Evolutionary conservation across 768 basidiomycete genomes (phyloP), one percentile per base, ranked within the genome.

Genomic region (Dioszegia aurantiaca): DNA sequence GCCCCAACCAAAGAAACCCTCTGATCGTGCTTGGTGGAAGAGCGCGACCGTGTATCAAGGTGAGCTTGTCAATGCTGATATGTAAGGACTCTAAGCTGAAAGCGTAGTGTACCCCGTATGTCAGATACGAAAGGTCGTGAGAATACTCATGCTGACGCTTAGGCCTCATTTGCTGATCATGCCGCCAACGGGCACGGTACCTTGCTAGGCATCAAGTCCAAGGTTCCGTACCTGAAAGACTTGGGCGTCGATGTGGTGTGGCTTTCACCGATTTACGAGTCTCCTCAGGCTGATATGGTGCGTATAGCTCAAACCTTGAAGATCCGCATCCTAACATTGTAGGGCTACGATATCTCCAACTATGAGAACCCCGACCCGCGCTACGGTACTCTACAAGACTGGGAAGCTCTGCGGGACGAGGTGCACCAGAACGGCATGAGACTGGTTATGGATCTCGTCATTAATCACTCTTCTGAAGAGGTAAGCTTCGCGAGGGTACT

Each of bases 371-470:
- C 66, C n/a, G 59, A 69, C 45, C 52, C 30, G 2, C 45, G 56
- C 23, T 72, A 69, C 39, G 87, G 87, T 1, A 84, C 83, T 0
- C 66, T 87, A 11, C 78, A 76, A 1, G 85, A 78, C 45, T 68
- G 73, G 58, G 69, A 76, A 6, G 61, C n/a, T 14, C 42, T 79
- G 17, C 58, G 74, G 46, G 58, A 67, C 28, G 66, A 53, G 2
- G 78, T 82, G 14, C 85, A 88, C 60, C 72, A 81, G 24, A 78
- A 83, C 36, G 86, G 84, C 0, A 85, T 89, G 83, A 87, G 87
- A 66, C 79, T 87, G 19, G 81, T 88, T 77, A 86, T 87, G 84
- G 87, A 89, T 68, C 81, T 89, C 1, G 87, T 88, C 26, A 84
- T 85, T 9, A 88, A 88, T 72, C 87, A 87, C 69, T 83, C 83